These are phyloP conservation scores for Populus trichocarpa DNA, from an alignment of 441 rosid species.

Conservation along the genomic window DNA sequence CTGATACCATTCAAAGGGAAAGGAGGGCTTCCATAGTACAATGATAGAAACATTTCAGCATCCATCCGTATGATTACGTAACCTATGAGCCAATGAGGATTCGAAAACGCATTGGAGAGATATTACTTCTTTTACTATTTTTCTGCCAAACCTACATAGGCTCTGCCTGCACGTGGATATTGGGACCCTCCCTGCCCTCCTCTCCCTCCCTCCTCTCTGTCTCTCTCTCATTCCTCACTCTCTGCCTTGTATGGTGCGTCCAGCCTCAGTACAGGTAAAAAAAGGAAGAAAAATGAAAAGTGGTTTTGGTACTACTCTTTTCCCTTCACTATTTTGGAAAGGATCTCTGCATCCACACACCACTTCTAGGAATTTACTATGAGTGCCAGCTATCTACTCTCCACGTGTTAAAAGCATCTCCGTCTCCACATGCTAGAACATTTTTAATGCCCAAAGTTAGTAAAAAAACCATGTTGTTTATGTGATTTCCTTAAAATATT, in stretches of 20 bases:
- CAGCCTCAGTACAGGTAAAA: too few species aligned
- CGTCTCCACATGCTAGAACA: not conserved
- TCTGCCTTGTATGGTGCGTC: too few species aligned
- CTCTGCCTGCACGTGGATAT: conserved; percentile 10
- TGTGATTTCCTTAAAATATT: too few species aligned
- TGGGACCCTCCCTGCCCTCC: not conserved
- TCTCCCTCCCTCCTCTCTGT: too few species aligned
- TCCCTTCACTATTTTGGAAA: not conserved
- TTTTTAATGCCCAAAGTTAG: too few species aligned
- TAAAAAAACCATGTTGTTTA: too few species aligned
- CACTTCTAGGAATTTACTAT: not conserved
- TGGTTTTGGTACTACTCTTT: not conserved
- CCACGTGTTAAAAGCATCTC: not conserved
- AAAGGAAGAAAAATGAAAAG: too few species aligned
- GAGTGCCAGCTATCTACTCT: not conserved
- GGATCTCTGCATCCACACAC: too few species aligned
- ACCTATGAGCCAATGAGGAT: conserved; percentile 41
- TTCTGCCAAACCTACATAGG: not conserved
- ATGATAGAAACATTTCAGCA: conserved; percentile 28
- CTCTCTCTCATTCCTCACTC: too few species aligned
- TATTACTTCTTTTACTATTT: not conserved
- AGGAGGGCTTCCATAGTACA: not conserved
- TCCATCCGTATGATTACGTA: conserved; percentile 47
- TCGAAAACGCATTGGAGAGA: conserved; percentile 38
- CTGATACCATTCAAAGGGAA: not conserved